These are phyloP conservation scores for Trichoderma aggressivum DNA, from an alignment of 2,329 filamentous ascomycete species.

Conservation along the genomic window DNA sequence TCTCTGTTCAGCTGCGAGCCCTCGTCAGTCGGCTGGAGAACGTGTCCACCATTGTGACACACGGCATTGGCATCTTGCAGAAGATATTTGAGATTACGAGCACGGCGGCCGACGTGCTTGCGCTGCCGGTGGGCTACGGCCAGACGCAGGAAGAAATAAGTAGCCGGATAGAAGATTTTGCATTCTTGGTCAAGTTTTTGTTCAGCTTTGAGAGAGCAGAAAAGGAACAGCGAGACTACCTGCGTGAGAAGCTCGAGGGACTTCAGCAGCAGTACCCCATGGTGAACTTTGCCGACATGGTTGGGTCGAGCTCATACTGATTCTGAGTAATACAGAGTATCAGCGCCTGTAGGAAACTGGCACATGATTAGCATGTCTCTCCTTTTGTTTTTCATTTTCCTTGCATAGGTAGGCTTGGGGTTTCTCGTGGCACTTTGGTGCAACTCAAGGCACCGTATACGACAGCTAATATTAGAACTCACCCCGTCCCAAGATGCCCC, in stretches of 20 bases:
- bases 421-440: not conserved
- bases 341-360: not conserved
- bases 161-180: conserved; percentile 50
- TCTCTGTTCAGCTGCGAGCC: conserved; percentile 38
- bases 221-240: conserved; percentile 41
- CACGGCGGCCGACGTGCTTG: conserved; percentile 57
- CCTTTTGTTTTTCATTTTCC: not conserved
- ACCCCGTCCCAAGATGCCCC: not conserved
- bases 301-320: conserved; percentile 24
- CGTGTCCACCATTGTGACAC: conserved; percentile 47
- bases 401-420: not conserved
- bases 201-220: conserved; percentile 48
- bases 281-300: conserved; percentile 29
- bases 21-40: conserved; percentile 36
- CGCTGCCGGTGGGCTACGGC: conserved; percentile 43
- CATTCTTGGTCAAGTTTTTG: conserved; percentile 50
- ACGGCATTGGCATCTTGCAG: conserved; percentile 54
- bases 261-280: conserved; percentile 32
- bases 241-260: conserved; percentile 39
- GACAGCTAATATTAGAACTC: not conserved
- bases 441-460: not conserved
- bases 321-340: not conserved
- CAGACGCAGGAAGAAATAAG: conserved; percentile 41
- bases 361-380: not conserved
- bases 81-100: conserved; percentile 60